Evolutionary conservation across 805 yeast species (phyloP), one percentile per base, ranked within the genome.

Genomic region (Pichia cephalocereana): DNA sequence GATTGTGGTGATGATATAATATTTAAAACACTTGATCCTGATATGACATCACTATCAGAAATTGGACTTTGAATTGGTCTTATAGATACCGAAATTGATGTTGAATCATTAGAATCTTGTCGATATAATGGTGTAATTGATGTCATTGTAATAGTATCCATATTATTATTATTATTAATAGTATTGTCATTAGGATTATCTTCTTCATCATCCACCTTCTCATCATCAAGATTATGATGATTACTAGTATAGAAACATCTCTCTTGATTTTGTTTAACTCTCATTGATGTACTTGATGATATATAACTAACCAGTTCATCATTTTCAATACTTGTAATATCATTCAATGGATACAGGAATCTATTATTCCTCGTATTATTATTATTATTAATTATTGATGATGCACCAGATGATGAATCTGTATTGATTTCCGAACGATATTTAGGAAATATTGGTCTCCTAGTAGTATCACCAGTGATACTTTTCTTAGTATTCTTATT

Each of bases 261-360:
- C 18, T 48, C 46, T 15, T 45, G 28, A 9, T 30, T 38, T 9
- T 43, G 46, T 12, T 43, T 43, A 8, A n/a, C 17, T 23, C 34
- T 49, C 10, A 46, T 19, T 5, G 49, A 49, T 6, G 30, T 26
- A 27, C 36, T 28, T 2, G 52, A 40, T 8, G 52, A 46, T 11
- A 49, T n/a, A 32, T 9, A 45, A 27, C 51, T 48, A 3, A 41
- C 14, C 11, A 44, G 41, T 26, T 48, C 48, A 17, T 44, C 47
- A 23, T 32, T 41, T 15, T 46, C 49, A 15, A 46, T 27, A 18
- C 40, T 31, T 10, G 41, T 38, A 6, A 46, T 26, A 15, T 46
- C 49, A 28, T 38, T 38, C 15, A 38, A 30, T 23, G 26, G 26
- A 23, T 23, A 23, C 26, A 23, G 7, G 6, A 23, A 23, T 23